Evolutionary conservation across 2,329 filamentous ascomycete genomes (phyloP), one percentile per base, ranked within the genome.

Genomic region (Lizonia empirigonia): DNA sequence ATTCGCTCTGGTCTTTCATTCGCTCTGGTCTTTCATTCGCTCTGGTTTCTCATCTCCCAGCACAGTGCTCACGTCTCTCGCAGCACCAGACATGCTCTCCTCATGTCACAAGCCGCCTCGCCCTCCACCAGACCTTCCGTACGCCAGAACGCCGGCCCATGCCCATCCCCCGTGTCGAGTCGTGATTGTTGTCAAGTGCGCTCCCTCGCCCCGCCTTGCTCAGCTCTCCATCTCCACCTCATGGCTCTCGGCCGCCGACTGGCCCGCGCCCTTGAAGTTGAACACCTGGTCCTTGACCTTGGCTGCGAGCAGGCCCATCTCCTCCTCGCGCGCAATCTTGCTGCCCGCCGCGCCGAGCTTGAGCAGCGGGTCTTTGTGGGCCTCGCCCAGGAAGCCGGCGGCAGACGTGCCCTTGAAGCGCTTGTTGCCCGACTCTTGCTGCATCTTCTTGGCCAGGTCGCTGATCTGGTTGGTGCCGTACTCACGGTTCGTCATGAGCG

Each of bases 381-480:
- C 53, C 53, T 36, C 67, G 63, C 26, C 27, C 19, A 41, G 20
- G 44, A 64, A 37, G 13, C n/a, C n/a, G n/a, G 18, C n/a, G 16
- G 41, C 10, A 0, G 47, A 36, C 3, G 53, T 52, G 15, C 59
- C 58, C 52, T 70, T 68, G 38, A 68, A 69, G 12, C 63, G 60
- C 50, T 72, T 74, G n/a, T 67, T 68, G 32, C 65, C 72, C 7
- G 78, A 84, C 2, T 85, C 84, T 59, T 91, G 85, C 60, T 82
- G 80, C 60, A 95, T 87, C 77, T 96, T 97, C 59, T 85, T 84
- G 32, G 88, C 88, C 34, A 97, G 80, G 72, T 99, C 94, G 39
- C 87, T 79, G 76, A 99, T 94, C 74, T 97, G 92, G 74, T 92
- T 94, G 65, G 88, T 96, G 44, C 87, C 88, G 70, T 92, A 99